A percentile compares a stretch with the other conserved stretches of the same genome.
Conservation (phyloP, 441 rosid species). For the Gossypium davidsonii region DNA sequence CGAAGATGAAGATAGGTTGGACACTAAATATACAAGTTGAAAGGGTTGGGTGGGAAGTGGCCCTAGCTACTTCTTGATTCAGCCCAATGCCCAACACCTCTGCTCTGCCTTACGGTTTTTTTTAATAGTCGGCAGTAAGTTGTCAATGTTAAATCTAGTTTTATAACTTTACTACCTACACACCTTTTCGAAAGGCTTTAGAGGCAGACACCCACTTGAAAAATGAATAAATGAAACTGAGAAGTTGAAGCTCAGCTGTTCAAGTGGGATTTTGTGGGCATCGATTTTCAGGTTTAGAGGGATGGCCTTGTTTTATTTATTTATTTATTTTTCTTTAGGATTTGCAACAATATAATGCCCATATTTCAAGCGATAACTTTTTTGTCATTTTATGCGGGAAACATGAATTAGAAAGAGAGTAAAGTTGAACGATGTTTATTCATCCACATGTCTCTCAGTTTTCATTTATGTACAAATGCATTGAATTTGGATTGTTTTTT, state of each 20-base stretch:
- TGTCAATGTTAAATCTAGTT: background rate
- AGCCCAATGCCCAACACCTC: background rate
- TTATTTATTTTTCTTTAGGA: background rate
- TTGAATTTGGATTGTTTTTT: background rate
- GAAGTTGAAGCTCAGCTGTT: background rate
- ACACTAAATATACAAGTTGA: background rate
- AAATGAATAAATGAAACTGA: background rate
- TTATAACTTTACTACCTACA: background rate
- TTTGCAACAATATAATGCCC: background rate
- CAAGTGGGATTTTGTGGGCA: constrained; percentile 11
- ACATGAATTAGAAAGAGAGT: background rate
- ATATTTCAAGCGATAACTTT: background rate
- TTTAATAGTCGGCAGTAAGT: background rate
- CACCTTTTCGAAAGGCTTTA: background rate
- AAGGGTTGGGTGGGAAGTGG: background rate
- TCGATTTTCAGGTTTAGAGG: background rate
- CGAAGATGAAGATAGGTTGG: background rate
- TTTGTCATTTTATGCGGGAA: constrained; percentile 4
- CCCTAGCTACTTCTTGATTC: background rate
- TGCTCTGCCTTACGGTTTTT: background rate
- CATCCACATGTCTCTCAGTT: constrained; percentile 12
- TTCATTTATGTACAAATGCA: background rate
- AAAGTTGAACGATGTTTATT: constrained; percentile 20
- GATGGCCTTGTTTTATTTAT: background rate
- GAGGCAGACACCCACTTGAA: too few species aligned